Evolutionary conservation across 2,329 filamentous ascomycete species (phyloP).

Genomic region (Pseudocercospora fuligena): DNA sequence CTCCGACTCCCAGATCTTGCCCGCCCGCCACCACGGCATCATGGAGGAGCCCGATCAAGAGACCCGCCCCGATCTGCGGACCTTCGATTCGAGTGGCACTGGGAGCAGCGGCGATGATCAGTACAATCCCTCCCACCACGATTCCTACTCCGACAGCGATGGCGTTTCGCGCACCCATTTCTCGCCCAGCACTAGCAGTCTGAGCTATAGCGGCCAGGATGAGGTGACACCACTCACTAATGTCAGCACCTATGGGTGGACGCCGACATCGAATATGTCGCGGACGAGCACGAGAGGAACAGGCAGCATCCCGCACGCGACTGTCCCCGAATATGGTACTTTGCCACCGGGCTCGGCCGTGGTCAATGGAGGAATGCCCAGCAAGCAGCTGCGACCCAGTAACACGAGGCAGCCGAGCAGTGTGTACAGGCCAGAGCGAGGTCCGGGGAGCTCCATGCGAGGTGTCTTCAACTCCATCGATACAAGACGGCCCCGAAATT

Average conservation of each 20-base stretch:
- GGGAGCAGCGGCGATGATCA: slow-evolving; percentile 37
- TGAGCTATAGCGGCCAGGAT: slow-evolving; percentile 24
- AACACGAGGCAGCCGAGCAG: slow-evolving; percentile 52
- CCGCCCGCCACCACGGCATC: slow-evolving; percentile 30
- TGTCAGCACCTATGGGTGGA: slow-evolving; percentile 38
- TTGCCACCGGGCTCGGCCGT: slow-evolving; percentile 22
- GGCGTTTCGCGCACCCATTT: slow-evolving; percentile 34
- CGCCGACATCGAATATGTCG: slow-evolving; percentile 21
- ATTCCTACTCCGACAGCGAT: slow-evolving; percentile 36
- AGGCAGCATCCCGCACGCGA: slow-evolving; percentile 13
- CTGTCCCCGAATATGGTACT: slow-evolving; percentile 28
- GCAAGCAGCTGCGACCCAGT: slow-evolving; percentile 43
- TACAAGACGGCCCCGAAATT: slow-evolving; percentile 58
- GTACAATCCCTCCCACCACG: slow-evolving; percentile 25
- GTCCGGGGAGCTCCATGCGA: slow-evolving; percentile 47
- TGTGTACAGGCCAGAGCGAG: slow-evolving; percentile 54
- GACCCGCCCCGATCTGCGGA: slow-evolving; percentile 37
- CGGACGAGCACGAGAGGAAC: slow-evolving; percentile 23
- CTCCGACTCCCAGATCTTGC: slow-evolving; percentile 27
- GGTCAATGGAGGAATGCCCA: slow-evolving; percentile 26
- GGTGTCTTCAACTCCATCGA: slow-evolving; percentile 45
- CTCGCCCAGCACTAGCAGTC: slow-evolving; percentile 26
- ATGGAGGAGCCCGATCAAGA: slow-evolving; percentile 41
- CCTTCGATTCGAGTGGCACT: slow-evolving; percentile 40
- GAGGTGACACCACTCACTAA: slow-evolving; percentile 38